A percentile compares a stretch with the other conserved stretches of the same genome.
These are phyloP conservation scores for Phaseolus lunatus DNA, from an alignment of 306 rosid species.

Conservation along the genomic window DNA sequence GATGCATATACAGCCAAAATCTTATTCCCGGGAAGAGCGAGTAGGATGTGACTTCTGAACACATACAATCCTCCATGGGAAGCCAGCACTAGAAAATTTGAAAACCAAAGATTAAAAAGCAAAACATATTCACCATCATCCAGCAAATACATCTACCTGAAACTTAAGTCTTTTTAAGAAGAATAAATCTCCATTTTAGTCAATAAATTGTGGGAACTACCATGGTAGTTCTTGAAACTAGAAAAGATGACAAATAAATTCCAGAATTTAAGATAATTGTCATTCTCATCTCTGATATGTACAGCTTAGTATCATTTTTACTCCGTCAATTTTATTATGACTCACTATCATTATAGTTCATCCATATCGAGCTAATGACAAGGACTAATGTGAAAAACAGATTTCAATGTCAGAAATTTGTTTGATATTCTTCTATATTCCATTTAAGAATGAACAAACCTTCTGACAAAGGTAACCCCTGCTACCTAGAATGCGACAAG, in stretches of 20 bases:
- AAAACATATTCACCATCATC: constrained; percentile 25
- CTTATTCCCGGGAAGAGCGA: constrained; percentile 67
- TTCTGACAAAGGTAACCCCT: constrained; percentile 91
- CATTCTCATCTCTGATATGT: not conserved
- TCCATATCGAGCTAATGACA: not conserved
- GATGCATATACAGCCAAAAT: constrained; percentile 98
- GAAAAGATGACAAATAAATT: not conserved
- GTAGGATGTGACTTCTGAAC: constrained; percentile 63
- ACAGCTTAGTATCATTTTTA: not conserved
- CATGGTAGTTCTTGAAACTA: not conserved
- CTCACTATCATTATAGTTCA: not conserved
- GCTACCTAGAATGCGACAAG: constrained; percentile 95
- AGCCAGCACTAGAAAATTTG: constrained; percentile 83
- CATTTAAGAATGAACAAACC: constrained; percentile 54
- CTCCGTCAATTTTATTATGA: not conserved
- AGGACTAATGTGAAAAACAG: not conserved
- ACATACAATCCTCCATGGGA: constrained; percentile 88
- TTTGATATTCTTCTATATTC: not conserved
- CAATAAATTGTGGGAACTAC: not conserved
- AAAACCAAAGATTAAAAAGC: not conserved
- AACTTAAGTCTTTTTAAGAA: not conserved
- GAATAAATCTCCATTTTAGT: not conserved
- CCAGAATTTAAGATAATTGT: not conserved
- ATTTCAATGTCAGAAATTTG: not conserved
- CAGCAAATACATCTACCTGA: not conserved